Percentiles rank a stretch among this genome's conserved stretches.
Conservation (phyloP, 345 rosid genomes). For the rapeseed (Brassica napus) region DNA sequence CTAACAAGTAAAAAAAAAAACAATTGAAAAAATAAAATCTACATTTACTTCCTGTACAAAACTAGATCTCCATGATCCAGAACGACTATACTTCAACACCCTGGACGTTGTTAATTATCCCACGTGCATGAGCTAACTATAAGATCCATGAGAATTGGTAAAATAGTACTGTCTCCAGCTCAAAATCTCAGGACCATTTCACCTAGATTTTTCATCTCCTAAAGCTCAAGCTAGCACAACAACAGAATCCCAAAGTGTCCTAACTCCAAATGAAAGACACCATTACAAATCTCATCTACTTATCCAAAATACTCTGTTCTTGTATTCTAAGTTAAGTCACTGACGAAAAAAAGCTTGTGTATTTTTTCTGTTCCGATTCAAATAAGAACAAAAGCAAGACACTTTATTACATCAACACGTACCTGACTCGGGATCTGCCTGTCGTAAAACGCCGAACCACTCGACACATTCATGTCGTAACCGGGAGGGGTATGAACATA, state of each 20-base stretch:
- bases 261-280: no score
- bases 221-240: no score
- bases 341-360: background rate
- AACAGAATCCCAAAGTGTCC: no score
- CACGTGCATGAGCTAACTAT: background rate
- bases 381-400: background rate
- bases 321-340: background rate
- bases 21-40: background rate
- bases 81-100: slow-evolving; percentile 6
- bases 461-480: slow-evolving; percentile 56
- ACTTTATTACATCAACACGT: background rate
- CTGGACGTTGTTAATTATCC: background rate
- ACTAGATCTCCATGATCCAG: background rate
- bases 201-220: background rate
- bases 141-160: background rate
- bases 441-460: slow-evolving; percentile 59
- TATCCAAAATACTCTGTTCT: background rate
- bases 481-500: slow-evolving; percentile 68
- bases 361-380: background rate
- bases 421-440: slow-evolving; percentile 89
- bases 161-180: slow-evolving; percentile 13
- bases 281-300: background rate
- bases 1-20: background rate
- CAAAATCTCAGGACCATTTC: background rate
- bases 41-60: slow-evolving; percentile 4